A percentile compares a stretch with the other conserved stretches of the same genome.
Evolutionary conservation across 73 alveolate species (phyloP).

Genomic region (Breviolum minutum): DNA sequence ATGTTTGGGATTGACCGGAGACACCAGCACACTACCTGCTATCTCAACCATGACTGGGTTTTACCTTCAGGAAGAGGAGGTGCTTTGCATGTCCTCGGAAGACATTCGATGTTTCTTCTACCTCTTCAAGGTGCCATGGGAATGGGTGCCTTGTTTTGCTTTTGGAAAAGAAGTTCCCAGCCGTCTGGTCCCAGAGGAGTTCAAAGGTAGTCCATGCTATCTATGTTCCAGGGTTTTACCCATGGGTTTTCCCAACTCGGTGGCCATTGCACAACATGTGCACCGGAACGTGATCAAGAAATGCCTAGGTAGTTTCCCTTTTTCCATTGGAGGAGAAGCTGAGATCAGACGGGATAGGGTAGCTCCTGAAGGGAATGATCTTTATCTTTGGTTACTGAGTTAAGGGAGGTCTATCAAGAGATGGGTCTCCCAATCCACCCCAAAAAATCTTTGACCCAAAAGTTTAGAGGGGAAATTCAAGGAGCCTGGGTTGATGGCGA

Average conservation of each 20-base stretch:
- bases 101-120: background rate
- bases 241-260: background rate
- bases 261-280: background rate
- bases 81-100: background rate
- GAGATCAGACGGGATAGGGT: background rate
- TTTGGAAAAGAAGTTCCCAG: background rate
- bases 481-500: constrained; percentile 14
- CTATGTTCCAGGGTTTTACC: background rate
- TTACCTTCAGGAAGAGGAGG: background rate
- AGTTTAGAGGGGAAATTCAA: background rate
- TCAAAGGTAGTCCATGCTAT: background rate
- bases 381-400: background rate
- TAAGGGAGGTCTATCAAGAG: background rate
- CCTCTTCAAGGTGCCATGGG: background rate
- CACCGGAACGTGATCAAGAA: background rate
- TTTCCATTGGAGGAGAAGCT: background rate
- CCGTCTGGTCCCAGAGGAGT: background rate
- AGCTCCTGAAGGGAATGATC: background rate
- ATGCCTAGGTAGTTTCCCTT: too few species aligned
- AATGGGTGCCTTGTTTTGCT: background rate
- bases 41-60: background rate
- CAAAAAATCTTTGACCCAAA: background rate
- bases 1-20: background rate
- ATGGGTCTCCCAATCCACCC: background rate
- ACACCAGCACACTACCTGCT: background rate